phyloP scores from a whole-genome alignment of 2,329 filamentous ascomycete genomes.

The Pyrenophora teres region DNA sequence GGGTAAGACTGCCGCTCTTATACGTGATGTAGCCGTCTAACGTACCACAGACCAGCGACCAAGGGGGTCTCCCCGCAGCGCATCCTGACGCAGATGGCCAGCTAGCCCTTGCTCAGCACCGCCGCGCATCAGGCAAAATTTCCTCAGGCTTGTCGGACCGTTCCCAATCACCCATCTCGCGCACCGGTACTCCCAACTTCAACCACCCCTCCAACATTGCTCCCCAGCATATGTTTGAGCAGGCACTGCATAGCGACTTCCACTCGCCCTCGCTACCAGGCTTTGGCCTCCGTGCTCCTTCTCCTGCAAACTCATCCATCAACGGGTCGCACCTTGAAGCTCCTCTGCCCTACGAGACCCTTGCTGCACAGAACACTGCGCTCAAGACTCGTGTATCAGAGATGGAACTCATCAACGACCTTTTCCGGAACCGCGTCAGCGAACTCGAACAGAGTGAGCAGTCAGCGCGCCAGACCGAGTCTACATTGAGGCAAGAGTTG shows the following conservation, averaged over 20 bases:
- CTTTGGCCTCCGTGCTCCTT: slow-evolving; percentile 53
- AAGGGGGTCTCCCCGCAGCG: slow-evolving; percentile 62
- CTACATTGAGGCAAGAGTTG: slow-evolving; percentile 62
- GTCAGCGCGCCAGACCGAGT: slow-evolving; percentile 62
- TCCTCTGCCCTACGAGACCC: slow-evolving; percentile 77
- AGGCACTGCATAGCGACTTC: slow-evolving; percentile 72
- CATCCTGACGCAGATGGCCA: slow-evolving; percentile 62
- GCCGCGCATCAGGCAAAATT: slow-evolving; percentile 72
- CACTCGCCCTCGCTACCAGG: slow-evolving; percentile 57
- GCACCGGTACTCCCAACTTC: slow-evolving; percentile 76
- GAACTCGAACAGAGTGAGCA: slow-evolving; percentile 78
- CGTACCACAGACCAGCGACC: slow-evolving; percentile 32
- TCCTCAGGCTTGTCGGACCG: slow-evolving; percentile 74
- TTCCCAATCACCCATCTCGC: slow-evolving; percentile 77
- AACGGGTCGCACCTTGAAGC: slow-evolving; percentile 69
- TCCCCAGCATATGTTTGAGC: slow-evolving; percentile 78
- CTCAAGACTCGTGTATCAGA: slow-evolving; percentile 96
- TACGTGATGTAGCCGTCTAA: slow-evolving; percentile 9
- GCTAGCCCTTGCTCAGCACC: slow-evolving; percentile 62
- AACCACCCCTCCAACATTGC: slow-evolving; percentile 68
- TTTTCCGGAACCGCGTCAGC: slow-evolving; percentile 69
- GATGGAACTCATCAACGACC: slow-evolving; percentile 85
- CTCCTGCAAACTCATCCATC: slow-evolving; percentile 62
- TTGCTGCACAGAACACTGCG: slow-evolving; percentile 78
- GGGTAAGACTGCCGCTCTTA: slow-evolving; percentile 60